phyloP scores from a whole-genome alignment of 306 rosid species.

The Senna siamea region DNA sequence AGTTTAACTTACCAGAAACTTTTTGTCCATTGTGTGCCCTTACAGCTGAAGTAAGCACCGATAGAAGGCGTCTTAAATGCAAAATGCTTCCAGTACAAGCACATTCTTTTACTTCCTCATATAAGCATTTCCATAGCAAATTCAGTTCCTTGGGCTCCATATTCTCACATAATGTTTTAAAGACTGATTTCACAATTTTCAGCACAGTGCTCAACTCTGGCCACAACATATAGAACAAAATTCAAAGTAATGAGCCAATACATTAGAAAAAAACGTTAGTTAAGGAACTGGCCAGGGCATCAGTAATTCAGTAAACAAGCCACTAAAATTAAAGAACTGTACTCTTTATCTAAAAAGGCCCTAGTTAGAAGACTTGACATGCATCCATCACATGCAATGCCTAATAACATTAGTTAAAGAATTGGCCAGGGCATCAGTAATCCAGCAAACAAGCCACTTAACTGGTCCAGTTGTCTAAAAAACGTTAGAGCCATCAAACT shows the following conservation, averaged over 20 bases:
- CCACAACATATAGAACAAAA: conserved; percentile 29
- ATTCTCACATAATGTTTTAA: conserved; percentile 64
- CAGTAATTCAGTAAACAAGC: too few species aligned
- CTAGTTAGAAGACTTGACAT: not conserved
- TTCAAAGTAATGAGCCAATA: conserved; percentile 7
- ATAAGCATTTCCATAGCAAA: conserved; percentile 67
- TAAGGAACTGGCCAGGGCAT: too few species aligned
- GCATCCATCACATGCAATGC: not conserved
- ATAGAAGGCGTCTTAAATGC: conserved; percentile 54
- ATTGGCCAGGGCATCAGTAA: not conserved
- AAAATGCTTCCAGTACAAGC: conserved; percentile 40
- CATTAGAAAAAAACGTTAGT: conserved; percentile 28
- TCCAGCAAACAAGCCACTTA: not conserved
- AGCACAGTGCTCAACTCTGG: conserved; percentile 62
- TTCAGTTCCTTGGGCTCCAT: conserved; percentile 69
- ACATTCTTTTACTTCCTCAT: conserved; percentile 51
- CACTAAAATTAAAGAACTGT: too few species aligned
- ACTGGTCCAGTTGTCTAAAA: not conserved
- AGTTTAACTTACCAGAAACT: conserved; percentile 66
- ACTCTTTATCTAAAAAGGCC: too few species aligned
- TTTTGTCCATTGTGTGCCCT: conserved; percentile 57
- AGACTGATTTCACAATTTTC: conserved; percentile 58
- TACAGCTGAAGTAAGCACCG: conserved; percentile 61
- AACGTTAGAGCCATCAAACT: not conserved
- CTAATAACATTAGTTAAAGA: not conserved